Evolutionary conservation across 1,284 basidiomycete species (phyloP), one percentile per base, ranked within the genome.

Genomic region (Sporisorium iseilematis-ciliati): DNA sequence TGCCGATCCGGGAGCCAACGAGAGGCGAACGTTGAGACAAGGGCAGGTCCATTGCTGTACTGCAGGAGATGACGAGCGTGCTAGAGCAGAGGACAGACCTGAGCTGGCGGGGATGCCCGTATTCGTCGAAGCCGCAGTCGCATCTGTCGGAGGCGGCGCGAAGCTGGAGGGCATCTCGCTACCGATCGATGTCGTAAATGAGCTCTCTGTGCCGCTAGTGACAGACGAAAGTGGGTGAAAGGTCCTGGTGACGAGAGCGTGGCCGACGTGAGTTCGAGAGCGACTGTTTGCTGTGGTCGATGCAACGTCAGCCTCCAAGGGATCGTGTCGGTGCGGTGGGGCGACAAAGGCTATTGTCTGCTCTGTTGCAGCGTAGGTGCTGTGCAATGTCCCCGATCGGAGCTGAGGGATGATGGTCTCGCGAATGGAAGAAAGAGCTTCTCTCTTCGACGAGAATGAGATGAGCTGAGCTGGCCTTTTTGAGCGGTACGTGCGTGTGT

Each of bases 1-100:
- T 25, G 54, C 10, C 3, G 61, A 59, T 25, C 55, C 58, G 14
- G 62, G 46, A 4, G 54, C 56, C 11, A 77, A 49, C 2, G 53
- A 54, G 7, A 77, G 65, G 12, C 70, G 75, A 8, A 73, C 31
- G 49, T 77, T 73, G 63, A 77, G 70, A 29, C 69, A 77, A 12
- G 63, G 66, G 46, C 70, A 77, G 4, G 69, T 64, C 75, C 70
- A 73, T 43, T 77, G 56, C 38, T 45, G 58, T 48, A 57, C 53
- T 29, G 69, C 46, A 5, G 63, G 23, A 10, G 63, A 41, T 1
- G 51, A 21, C 11, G 54, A 51, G 25, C 62, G 57, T 23, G 55
- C 50, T 42, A 65, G 40, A 33, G 61, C 69, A 38, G 64, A 52
- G 20, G 68, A 65, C 50, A 65, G 33, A 20, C 51, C 68, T 4